Conservation (phyloP, 1,284 basidiomycete genomes). For the Apiotrichum sp. region DNA sequence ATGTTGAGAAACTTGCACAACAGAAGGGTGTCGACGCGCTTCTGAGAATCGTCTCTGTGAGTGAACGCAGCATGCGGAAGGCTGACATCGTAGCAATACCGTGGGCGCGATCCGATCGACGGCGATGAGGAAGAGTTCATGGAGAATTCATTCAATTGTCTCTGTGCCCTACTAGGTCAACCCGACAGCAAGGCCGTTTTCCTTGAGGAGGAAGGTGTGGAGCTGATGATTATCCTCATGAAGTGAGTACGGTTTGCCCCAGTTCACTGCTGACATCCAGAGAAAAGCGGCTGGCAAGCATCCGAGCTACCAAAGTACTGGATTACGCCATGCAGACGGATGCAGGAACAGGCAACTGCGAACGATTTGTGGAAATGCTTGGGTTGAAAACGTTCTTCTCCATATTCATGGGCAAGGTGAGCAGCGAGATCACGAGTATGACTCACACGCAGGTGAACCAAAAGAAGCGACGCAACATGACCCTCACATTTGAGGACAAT, state of each 20-base stretch:
- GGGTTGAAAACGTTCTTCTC: constrained; percentile 87
- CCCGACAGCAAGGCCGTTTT: constrained; percentile 72
- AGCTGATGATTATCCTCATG: constrained; percentile 95
- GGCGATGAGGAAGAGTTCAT: constrained; percentile 93
- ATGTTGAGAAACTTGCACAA: constrained; percentile 60
- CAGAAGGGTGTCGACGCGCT: constrained; percentile 71
- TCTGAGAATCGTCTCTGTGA: constrained; percentile 72
- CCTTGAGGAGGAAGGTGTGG: constrained; percentile 84
- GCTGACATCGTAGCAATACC: constrained; percentile 61
- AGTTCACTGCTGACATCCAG: constrained; percentile 47
- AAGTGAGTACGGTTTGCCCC: constrained; percentile 55
- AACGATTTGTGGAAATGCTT: constrained; percentile 76
- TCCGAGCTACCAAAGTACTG: constrained; percentile 78
- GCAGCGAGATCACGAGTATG: constrained; percentile 7
- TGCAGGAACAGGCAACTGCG: constrained; percentile 67
- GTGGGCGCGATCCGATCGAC: constrained; percentile 70
- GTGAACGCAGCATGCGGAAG: constrained; percentile 32
- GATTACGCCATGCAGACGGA: constrained; percentile 83
- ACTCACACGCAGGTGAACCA: constrained; percentile 30
- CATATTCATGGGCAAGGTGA: constrained; percentile 86
- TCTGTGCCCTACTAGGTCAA: constrained; percentile 76
- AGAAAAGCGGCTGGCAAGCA: constrained; percentile 72
- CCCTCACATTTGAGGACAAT: constrained; percentile 67
- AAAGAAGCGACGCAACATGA: constrained; percentile 58
- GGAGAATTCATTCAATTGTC: constrained; percentile 87